Percentiles rank a stretch among this genome's conserved stretches.
Conservation (phyloP, 345 rosid species). For the Linum lewisii region DNA sequence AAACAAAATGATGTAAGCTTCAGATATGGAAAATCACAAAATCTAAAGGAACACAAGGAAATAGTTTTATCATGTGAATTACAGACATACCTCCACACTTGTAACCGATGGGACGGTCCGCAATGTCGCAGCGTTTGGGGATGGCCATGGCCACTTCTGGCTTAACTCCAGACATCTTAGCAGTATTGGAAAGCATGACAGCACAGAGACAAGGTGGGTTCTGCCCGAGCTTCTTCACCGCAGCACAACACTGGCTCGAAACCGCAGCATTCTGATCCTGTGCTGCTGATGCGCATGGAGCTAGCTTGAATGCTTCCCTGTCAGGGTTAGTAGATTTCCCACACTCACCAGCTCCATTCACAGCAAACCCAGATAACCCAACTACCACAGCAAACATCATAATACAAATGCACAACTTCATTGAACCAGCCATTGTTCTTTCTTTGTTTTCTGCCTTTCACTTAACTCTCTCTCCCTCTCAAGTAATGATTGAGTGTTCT, state of each 20-base stretch:
- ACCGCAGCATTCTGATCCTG: conserved; percentile 42
- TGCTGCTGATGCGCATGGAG: conserved; percentile 72
- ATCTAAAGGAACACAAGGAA: neutral
- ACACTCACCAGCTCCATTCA: conserved; percentile 73
- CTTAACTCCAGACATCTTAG: conserved; percentile 58
- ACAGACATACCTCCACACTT: conserved; percentile 61
- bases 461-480: neutral
- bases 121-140: conserved; percentile 79
- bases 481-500: neutral
- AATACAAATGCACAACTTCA: conserved; percentile 28
- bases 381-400: conserved; percentile 30
- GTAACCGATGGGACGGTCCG: conserved; percentile 71
- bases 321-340: conserved; percentile 58
- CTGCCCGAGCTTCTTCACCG: conserved; percentile 59
- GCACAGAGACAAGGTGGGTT: conserved; percentile 77
- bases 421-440: conserved; percentile 26
- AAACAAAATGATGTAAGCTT: neutral
- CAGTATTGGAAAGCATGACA: conserved; percentile 78
- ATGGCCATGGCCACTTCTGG: conserved; percentile 72
- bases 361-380: conserved; percentile 29
- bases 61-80: neutral
- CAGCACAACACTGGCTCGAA: conserved; percentile 55
- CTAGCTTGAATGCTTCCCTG: conserved; percentile 72
- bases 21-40: neutral
- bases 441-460: neutral